Conservation (phyloP, 2,329 filamentous ascomycete species). For the Aspergillus awamori region DNA sequence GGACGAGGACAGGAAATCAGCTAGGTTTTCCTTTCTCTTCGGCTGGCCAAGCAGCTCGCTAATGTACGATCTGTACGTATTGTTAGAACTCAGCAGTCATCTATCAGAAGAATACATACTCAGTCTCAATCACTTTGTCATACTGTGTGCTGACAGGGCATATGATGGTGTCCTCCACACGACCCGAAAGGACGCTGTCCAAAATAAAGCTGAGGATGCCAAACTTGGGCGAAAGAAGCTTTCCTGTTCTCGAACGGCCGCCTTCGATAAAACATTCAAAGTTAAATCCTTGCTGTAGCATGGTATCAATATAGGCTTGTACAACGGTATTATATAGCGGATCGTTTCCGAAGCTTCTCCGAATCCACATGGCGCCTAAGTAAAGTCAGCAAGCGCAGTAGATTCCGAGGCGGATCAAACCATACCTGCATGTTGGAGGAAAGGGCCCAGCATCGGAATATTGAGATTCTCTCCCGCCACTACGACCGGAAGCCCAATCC, state of each 20-base stretch:
- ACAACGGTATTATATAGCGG: slow-evolving; percentile 89
- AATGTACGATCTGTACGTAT: slow-evolving; percentile 71
- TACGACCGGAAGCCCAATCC: slow-evolving; percentile 84
- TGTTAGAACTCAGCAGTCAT: slow-evolving; percentile 14
- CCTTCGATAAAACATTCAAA: slow-evolving; percentile 98
- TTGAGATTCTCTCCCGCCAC: slow-evolving; percentile 97
- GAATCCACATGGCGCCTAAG: slow-evolving; percentile 86
- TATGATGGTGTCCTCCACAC: slow-evolving; percentile 87
- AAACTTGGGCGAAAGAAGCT: slow-evolving; percentile 91
- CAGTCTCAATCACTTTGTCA: slow-evolving; percentile 97
- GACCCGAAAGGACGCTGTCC: slow-evolving; percentile 83
- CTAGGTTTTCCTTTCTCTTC: slow-evolving; percentile 92
- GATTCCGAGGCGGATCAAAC: slow-evolving; percentile 13
- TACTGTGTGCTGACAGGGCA: slow-evolving; percentile 97
- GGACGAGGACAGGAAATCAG: slow-evolving; percentile 84
- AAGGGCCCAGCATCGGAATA: slow-evolving; percentile 84
- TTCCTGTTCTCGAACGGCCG: slow-evolving; percentile 87
- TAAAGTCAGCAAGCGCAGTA: slow-evolving; percentile 21
- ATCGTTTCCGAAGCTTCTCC: slow-evolving; percentile 89
- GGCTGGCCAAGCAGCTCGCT: slow-evolving; percentile 90
- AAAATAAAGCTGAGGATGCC: slow-evolving; percentile 90
- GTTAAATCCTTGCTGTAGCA: slow-evolving; percentile 89
- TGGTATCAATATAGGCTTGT: slow-evolving; percentile 90
- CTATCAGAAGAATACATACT: slow-evolving; percentile 46
- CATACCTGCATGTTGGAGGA: slow-evolving; percentile 84